phyloP scores from a whole-genome alignment of 495 filamentous ascomycete genomes.

The Podospora anserina region DNA sequence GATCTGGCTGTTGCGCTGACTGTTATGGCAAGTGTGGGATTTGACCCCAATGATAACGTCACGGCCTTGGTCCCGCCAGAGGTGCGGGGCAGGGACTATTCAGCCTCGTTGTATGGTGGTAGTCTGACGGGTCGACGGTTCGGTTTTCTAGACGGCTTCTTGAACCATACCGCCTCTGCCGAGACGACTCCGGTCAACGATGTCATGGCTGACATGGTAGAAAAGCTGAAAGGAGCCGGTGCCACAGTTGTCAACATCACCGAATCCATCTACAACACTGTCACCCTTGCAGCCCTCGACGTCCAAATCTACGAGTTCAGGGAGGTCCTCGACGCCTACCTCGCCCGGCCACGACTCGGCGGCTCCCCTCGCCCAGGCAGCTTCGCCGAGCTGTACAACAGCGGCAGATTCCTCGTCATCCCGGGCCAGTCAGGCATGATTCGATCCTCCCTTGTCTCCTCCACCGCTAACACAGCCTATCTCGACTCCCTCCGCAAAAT shows the following conservation, averaged over 20 bases:
- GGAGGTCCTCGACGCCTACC: conserved; percentile 47
- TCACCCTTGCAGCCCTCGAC: conserved; percentile 47
- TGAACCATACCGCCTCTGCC: conserved; percentile 39
- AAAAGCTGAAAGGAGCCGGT: conserved; percentile 34
- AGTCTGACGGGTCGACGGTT: conserved; percentile 43
- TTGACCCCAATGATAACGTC: conserved; percentile 44
- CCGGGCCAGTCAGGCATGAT: conserved; percentile 55
- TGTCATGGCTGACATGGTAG: conserved; percentile 40
- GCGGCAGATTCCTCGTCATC: conserved; percentile 51
- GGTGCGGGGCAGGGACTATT: conserved; percentile 41
- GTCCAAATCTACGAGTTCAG: conserved; percentile 59
- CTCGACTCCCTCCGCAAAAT: conserved; percentile 42
- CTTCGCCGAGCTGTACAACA: conserved; percentile 45
- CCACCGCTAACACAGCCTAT: conserved; percentile 47
- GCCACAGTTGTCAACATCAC: conserved; percentile 46
- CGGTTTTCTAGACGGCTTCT: conserved; percentile 49
- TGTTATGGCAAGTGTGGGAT: conserved; percentile 54
- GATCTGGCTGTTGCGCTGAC: conserved; percentile 56
- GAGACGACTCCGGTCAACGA: conserved; percentile 56
- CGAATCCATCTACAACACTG: conserved; percentile 50
- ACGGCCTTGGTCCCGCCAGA: conserved; percentile 40
- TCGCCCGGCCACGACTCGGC: conserved; percentile 36
- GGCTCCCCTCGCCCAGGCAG: conserved; percentile 34
- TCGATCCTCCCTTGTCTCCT: conserved; percentile 47
- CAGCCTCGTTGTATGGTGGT: conserved; percentile 33